phyloP scores from a whole-genome alignment of 2,329 filamentous ascomycete genomes.

The Trichoderma sp. region DNA sequence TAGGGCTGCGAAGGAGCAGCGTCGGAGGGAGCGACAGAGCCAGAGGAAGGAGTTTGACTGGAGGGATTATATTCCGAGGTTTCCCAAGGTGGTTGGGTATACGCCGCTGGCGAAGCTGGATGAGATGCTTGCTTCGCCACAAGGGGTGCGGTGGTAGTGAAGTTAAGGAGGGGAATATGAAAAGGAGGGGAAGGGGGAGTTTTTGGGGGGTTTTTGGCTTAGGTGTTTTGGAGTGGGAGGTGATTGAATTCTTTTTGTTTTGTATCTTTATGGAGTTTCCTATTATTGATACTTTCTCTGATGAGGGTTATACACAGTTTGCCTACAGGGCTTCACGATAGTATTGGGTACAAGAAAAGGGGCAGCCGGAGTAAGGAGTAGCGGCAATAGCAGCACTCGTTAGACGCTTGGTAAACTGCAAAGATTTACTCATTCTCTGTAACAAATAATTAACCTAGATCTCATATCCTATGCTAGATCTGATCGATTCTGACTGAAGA shows the following conservation, averaged over 20 bases:
- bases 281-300: background rate
- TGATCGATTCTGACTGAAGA: background rate
- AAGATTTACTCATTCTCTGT: background rate
- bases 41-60: background rate
- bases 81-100: background rate
- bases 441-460: background rate
- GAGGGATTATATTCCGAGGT: background rate
- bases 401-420: background rate
- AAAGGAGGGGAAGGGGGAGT: background rate
- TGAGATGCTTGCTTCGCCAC: background rate
- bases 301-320: background rate
- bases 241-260: background rate
- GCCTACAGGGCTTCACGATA: background rate
- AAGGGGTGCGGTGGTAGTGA: background rate
- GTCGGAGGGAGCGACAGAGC: background rate
- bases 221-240: background rate
- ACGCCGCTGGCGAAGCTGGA: background rate
- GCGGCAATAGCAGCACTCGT: background rate
- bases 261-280: background rate
- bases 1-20: background rate
- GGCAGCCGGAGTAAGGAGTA: background rate
- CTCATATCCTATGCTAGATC: background rate
- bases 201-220: background rate
- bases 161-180: accelerated
- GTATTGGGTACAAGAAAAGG: background rate